These are phyloP conservation scores for Populus trichocarpa DNA, from an alignment of 441 rosid genomes.

Conservation along the genomic window DNA sequence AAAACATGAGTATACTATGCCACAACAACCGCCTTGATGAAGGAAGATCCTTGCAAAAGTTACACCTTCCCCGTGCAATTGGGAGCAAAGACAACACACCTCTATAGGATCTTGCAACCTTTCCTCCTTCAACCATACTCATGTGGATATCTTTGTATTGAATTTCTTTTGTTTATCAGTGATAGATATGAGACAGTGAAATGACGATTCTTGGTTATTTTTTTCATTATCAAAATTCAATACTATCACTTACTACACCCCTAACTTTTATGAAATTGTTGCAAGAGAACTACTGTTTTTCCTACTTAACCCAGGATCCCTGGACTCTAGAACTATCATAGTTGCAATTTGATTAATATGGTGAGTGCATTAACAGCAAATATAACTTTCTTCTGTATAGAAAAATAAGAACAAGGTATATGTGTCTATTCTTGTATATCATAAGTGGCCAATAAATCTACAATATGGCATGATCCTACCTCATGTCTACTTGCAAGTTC, in stretches of 20 bases:
- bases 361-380: neutral
- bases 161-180: neutral
- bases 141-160: neutral
- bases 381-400: neutral
- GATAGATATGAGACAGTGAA: neutral
- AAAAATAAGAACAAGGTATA: neutral
- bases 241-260: neutral
- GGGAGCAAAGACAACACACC: neutral
- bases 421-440: neutral
- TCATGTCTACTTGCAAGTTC: slow-evolving; percentile 89
- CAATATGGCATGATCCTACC: slow-evolving; percentile 38
- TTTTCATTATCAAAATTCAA: neutral
- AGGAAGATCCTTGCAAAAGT: neutral
- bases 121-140: neutral
- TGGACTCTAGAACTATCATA: neutral
- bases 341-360: neutral
- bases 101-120: neutral
- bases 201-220: neutral
- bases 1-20: neutral
- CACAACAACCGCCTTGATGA: neutral
- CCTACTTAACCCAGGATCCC: neutral
- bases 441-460: neutral
- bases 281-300: neutral
- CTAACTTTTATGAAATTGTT: neutral
- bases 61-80: neutral